Evolutionary conservation across 768 basidiomycete genomes (phyloP), one percentile per base, ranked within the genome.

Genomic region (Pleurotus eryngii): DNA sequence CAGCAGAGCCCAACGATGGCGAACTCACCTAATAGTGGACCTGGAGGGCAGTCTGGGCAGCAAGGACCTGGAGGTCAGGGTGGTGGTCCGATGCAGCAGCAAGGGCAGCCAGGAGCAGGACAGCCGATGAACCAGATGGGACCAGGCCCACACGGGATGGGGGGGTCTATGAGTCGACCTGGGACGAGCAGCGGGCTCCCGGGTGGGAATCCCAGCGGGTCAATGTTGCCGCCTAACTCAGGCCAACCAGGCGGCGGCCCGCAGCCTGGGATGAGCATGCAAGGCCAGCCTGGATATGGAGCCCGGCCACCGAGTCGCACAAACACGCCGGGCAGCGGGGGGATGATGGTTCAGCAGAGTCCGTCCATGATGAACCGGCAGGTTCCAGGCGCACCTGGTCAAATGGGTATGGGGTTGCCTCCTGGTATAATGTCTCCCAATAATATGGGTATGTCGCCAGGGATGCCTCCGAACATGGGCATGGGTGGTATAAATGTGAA

Each of bases 221-320:
- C 68, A 1, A 82, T 84, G 76, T 75, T 76, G 48, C 83, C 83
- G 6, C 82, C 84, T 0, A 75, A 73, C 40, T 35, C 30, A 75
- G 74, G 4, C 71, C 73, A 39, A 39, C 20, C 67, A 67, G 27
- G 54, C 18, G n/a, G 54, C 54, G 57, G 53, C 12, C 22, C 46
- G 24, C 58, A 46, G 35, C 48, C 37, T 24, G 27, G 35, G 26
- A 59, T 59, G 57, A 48, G 30, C 38, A 51, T 39, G 47, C 57
- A 54, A 38, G 63, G 64, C 17, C 60, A 58, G 9, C 74, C 71
- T 20, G 46, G 46, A 18, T 18, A 22, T 51, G n/a, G n/a, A n/a
- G n/a, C n/a, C n/a, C 75, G 83, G 49, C 81, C 87, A 5, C 82
- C 83, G 4, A 89, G 87, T 65, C 77, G 86, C 40, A 78, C 86